Evolutionary conservation across 768 basidiomycete species (phyloP), one percentile per base, ranked within the genome.

Genomic region (Lepiota brunneoincarnata): DNA sequence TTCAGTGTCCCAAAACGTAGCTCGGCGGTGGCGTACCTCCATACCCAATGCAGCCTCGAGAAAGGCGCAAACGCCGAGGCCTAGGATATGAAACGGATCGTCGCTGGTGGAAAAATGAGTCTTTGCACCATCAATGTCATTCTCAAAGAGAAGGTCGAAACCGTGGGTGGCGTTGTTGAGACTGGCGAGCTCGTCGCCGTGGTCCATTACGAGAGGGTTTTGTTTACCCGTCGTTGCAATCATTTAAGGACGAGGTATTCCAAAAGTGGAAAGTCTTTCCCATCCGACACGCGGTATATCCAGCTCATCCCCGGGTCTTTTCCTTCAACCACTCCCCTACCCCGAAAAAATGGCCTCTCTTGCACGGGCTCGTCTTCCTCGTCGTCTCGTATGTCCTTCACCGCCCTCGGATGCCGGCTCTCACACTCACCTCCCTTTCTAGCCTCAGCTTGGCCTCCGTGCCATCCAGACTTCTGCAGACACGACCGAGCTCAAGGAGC

Each of bases 381-480:
- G 63, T 18, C 57, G 61, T 53, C 59, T 69, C 14, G 69, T 69
- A 59, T 40, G 69, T 62, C 1, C 39, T 28, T 23, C 5, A 48
- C 26, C 4, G 18, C 23, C 14, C 10, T 23, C 34, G 12, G 17
- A 12, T 18, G 17, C 9, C n/a, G 4, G 14, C 28, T 18, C 17
- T 41, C 38, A 6, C 18, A 4, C 38, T 49, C 37, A 45, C 23
- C 34, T 18, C 31, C 7, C 20, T 18, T 23, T 31, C 58, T 11
- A 50, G 55, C 59, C 67, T 63, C 66, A 71, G 50, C 64, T 67
- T 37, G 63, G 71, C 46, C 52, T 46, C 12, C 84, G 92, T 31
- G 70, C 75, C 41, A 79, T 94, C 54, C 89, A 93, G 67, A 93
- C 87, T 0, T 77, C 87, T 12, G 91, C 91, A 2, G 91, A 93